Evolutionary conservation across 495 filamentous ascomycete genomes (phyloP).

Genomic region (Cercophora scortea): DNA sequence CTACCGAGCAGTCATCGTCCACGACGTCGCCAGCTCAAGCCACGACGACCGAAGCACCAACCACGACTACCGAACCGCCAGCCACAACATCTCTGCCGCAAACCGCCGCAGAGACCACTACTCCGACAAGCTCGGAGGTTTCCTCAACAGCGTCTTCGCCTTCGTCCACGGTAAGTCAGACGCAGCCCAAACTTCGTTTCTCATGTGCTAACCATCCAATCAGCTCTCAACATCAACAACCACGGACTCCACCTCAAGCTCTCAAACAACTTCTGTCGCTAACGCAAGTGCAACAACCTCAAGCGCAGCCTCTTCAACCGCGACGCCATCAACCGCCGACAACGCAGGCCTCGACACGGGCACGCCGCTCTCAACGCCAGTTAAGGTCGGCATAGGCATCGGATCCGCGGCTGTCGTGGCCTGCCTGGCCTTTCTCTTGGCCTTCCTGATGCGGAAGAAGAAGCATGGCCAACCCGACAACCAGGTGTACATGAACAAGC

Average conservation of each 20-base stretch:
- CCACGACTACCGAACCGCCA: too few relatives aligned
- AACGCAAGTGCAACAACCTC: not conserved
- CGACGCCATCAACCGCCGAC: not conserved
- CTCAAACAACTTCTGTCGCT: not conserved
- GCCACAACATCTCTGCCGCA: too few relatives aligned
- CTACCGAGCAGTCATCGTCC: not conserved
- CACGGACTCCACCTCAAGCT: not conserved
- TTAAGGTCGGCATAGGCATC: constrained; percentile 37
- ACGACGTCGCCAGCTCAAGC: not conserved
- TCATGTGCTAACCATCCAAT: not conserved
- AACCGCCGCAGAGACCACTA: too few relatives aligned
- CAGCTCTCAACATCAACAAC: not conserved
- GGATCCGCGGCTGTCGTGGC: constrained; percentile 19
- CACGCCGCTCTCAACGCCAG: constrained; percentile 22
- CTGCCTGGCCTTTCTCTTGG: too few relatives aligned
- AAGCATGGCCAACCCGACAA: constrained; percentile 4
- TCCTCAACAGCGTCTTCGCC: not conserved
- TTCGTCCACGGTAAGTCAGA: not conserved
- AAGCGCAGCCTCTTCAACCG: not conserved
- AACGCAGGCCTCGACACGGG: constrained; percentile 1
- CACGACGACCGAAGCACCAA: too few relatives aligned
- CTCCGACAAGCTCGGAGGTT: too few relatives aligned
- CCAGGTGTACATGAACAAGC: constrained; percentile 11
- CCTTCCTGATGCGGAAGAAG: not conserved
- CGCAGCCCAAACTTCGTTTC: too few relatives aligned